A percentile compares a stretch with the other conserved stretches of the same genome.
phyloP scores from a whole-genome alignment of 2,329 filamentous ascomycete genomes.

The Colletotrichum scovillei region DNA sequence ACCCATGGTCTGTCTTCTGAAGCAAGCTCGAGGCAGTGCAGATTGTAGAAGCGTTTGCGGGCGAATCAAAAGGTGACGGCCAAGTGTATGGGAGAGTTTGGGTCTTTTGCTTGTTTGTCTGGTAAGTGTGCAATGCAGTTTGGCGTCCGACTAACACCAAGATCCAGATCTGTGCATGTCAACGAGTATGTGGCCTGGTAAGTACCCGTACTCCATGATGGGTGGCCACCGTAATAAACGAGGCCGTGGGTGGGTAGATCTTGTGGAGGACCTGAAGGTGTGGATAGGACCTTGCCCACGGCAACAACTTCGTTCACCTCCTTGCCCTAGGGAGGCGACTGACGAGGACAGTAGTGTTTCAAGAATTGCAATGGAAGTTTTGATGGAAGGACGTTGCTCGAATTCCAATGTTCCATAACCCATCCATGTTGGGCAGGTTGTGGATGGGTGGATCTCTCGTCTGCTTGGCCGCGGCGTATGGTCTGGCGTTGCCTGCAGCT shows the following conservation, averaged over 20 bases:
- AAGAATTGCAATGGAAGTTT: conserved; percentile 30
- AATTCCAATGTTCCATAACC: conserved; percentile 16
- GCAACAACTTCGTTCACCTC: background rate
- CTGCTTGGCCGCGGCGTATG: conserved; percentile 15
- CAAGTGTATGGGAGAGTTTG: background rate
- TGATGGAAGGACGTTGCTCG: conserved; percentile 27
- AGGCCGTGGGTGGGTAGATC: background rate
- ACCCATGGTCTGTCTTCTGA: background rate
- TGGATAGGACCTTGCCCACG: background rate
- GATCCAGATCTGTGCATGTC: background rate
- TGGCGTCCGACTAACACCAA: background rate
- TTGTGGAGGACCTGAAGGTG: background rate
- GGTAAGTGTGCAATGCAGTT: background rate
- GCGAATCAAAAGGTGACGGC: background rate
- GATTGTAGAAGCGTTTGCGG: background rate
- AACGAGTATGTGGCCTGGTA: background rate
- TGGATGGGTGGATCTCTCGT: conserved; percentile 18
- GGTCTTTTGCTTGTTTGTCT: background rate
- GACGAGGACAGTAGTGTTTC: conserved; percentile 5
- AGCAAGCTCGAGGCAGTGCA: background rate
- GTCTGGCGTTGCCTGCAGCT: background rate
- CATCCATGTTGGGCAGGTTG: conserved; percentile 8
- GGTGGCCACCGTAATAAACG: no score
- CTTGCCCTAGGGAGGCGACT: background rate
- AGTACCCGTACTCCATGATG: background rate